Conservation (phyloP, 1,284 basidiomycete genomes). For the Microbotryomycetes sp. region DNA sequence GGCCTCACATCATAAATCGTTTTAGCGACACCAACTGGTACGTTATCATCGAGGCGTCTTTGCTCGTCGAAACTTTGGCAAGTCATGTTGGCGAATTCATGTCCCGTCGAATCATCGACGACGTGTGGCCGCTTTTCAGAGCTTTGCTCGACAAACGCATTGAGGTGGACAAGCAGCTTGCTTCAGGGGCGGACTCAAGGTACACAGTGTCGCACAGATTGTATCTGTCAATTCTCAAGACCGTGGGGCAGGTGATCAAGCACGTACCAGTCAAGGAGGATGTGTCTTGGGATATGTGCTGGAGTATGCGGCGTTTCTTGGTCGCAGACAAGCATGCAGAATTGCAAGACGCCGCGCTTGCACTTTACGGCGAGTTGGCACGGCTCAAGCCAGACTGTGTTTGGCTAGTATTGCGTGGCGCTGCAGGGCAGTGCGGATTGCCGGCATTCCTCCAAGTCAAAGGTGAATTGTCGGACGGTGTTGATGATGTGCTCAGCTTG, state of each 20-base stretch:
- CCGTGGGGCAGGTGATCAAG: constrained; percentile 58
- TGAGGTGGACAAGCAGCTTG: constrained; percentile 53
- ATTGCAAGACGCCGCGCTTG: constrained; percentile 57
- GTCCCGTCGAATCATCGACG: constrained; percentile 71
- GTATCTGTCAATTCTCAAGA: constrained; percentile 61
- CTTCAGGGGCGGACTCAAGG: constrained; percentile 38
- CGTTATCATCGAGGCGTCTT: constrained; percentile 66
- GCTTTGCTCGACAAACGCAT: constrained; percentile 55
- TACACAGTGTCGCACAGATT: constrained; percentile 70
- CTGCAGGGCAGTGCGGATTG: too few species aligned
- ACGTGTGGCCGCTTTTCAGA: constrained; percentile 76
- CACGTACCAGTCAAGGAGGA: constrained; percentile 60
- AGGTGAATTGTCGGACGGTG: too few species aligned
- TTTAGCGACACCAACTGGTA: constrained; percentile 47
- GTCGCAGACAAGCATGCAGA: constrained; percentile 59
- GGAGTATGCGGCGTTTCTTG: constrained; percentile 67
- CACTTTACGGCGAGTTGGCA: constrained; percentile 57
- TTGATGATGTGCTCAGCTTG: too few species aligned
- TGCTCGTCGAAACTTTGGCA: constrained; percentile 60
- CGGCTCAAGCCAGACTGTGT: constrained; percentile 65
- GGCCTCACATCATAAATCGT: constrained; percentile 81
- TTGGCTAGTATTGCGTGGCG: constrained; percentile 62
- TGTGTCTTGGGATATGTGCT: constrained; percentile 66
- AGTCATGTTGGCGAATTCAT: constrained; percentile 70
- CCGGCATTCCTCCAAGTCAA: too few species aligned